A percentile compares a stretch with the other conserved stretches of the same genome.
Evolutionary conservation across 2,329 filamentous ascomycete species (phyloP).

Genomic region (Phialophora verrucosa): DNA sequence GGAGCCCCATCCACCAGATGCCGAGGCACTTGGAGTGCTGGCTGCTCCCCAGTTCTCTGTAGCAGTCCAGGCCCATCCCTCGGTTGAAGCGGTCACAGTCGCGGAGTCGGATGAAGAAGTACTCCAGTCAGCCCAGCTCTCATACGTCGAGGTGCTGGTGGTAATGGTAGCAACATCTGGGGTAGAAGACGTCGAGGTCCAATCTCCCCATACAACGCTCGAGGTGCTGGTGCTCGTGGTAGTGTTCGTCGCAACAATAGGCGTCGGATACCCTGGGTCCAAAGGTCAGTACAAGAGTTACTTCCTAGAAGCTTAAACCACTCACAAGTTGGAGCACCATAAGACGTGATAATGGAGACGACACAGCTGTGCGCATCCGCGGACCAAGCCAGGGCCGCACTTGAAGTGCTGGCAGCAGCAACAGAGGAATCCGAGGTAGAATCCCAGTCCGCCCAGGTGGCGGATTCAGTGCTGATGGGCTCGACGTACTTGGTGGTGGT

Average conservation of each 20-base stretch:
- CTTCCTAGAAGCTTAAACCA: neutral
- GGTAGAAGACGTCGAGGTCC: conserved; percentile 34
- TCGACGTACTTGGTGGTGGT: conserved; percentile 72
- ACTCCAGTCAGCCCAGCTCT: conserved; percentile 31
- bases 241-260: conserved; percentile 17
- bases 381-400: neutral
- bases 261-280: conserved; percentile 34
- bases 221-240: conserved; percentile 36
- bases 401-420: conserved; percentile 12
- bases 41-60: neutral
- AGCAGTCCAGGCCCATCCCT: neutral
- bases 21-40: conserved; percentile 13
- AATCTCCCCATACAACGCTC: conserved; percentile 36
- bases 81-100: conserved; percentile 15
- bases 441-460: conserved; percentile 39
- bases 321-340: conserved; percentile 39
- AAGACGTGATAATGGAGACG: conserved; percentile 35
- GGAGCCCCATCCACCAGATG: conserved; percentile 21
- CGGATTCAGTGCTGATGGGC: conserved; percentile 68
- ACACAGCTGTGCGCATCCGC: conserved; percentile 27
- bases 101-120: conserved; percentile 13
- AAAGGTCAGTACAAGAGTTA: neutral
- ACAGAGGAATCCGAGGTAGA: conserved; percentile 23
- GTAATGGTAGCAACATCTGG: conserved; percentile 42
- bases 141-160: conserved; percentile 37